Percentiles rank a stretch among this genome's conserved stretches.
Evolutionary conservation across 805 yeast species (phyloP).

Genomic region (Nakazawaea holstii): DNA sequence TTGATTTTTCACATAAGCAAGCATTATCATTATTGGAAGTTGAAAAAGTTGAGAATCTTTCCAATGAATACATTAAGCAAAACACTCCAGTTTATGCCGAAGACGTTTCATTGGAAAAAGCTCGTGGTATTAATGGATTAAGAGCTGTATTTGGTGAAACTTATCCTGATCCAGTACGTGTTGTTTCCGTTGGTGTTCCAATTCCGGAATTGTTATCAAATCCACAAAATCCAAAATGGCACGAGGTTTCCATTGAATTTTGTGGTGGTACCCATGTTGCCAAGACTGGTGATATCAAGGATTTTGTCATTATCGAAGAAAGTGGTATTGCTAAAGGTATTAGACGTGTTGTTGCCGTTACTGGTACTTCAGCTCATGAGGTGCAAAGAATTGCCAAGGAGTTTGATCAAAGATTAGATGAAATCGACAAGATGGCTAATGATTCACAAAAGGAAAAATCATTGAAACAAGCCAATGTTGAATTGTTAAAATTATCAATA

Average conservation of each 20-base stretch:
- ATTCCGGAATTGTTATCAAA: slow-evolving; percentile 72
- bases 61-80: slow-evolving; percentile 64
- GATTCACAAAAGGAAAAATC: slow-evolving; percentile 73
- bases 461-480: slow-evolving; percentile 80
- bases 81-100: slow-evolving; percentile 73
- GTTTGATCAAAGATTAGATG: slow-evolving; percentile 55
- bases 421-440: slow-evolving; percentile 58
- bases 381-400: slow-evolving; percentile 82
- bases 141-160: slow-evolving; percentile 99
- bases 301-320: slow-evolving; percentile 86
- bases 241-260: slow-evolving; percentile 78
- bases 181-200: slow-evolving; percentile 90
- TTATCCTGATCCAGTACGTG: slow-evolving; percentile 98
- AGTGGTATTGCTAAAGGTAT: slow-evolving; percentile 98
- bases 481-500: slow-evolving; percentile 74
- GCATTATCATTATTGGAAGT: slow-evolving; percentile 71
- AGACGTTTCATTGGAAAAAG: slow-evolving; percentile 71
- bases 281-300: slow-evolving; percentile 90
- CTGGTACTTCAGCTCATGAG: slow-evolving; percentile 85
- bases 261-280: slow-evolving; percentile 99
- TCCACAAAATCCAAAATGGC: slow-evolving; percentile 76
- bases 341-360: slow-evolving; percentile 95
- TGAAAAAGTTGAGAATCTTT: slow-evolving; percentile 67
- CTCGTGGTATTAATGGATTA: slow-evolving; percentile 73
- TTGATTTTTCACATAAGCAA: slow-evolving; percentile 92